Conservation (phyloP, 2,329 filamentous ascomycete species). For the Apiospora hydei region DNA sequence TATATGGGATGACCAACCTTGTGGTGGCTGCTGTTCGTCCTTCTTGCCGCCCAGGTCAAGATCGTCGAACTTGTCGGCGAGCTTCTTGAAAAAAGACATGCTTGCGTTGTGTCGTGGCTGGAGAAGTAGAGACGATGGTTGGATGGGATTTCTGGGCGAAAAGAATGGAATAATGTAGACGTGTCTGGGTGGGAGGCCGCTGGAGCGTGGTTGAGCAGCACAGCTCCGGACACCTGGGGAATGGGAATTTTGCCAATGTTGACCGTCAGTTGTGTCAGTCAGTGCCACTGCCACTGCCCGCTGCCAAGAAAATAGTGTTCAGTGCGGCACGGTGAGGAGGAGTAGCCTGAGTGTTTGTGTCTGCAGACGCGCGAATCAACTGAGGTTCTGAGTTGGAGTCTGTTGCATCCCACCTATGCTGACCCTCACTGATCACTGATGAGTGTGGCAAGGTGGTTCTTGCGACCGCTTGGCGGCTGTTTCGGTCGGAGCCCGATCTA, state of each 20-base stretch:
- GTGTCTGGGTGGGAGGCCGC: neutral
- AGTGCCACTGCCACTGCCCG: neutral
- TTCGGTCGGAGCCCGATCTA: conserved; percentile 5
- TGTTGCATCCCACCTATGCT: neutral
- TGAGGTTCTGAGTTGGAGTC: neutral
- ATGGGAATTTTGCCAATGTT: neutral
- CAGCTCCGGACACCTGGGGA: neutral
- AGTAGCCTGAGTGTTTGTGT: neutral
- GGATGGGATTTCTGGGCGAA: neutral
- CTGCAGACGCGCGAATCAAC: conserved; percentile 2
- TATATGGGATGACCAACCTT: conserved; percentile 17
- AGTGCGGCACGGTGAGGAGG: neutral
- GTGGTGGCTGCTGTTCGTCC: conserved; percentile 29
- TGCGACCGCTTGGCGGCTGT: neutral
- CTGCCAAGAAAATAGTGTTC: conserved; percentile 10
- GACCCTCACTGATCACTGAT: neutral
- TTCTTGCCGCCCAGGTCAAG: conserved; percentile 36
- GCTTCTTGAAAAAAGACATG: conserved; percentile 43
- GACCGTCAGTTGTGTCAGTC: conserved; percentile 14
- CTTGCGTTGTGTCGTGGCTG: conserved; percentile 26
- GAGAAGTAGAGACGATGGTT: conserved; percentile 2
- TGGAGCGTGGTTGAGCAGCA: neutral
- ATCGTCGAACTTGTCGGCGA: conserved; percentile 42
- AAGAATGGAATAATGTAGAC: conserved; percentile 1
- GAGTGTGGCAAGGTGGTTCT: neutral